Percentiles rank a stretch among this genome's conserved stretches.
Evolutionary conservation across 352 stramenopile species (phyloP).

Genomic region (Globisporangium splendens): DNA sequence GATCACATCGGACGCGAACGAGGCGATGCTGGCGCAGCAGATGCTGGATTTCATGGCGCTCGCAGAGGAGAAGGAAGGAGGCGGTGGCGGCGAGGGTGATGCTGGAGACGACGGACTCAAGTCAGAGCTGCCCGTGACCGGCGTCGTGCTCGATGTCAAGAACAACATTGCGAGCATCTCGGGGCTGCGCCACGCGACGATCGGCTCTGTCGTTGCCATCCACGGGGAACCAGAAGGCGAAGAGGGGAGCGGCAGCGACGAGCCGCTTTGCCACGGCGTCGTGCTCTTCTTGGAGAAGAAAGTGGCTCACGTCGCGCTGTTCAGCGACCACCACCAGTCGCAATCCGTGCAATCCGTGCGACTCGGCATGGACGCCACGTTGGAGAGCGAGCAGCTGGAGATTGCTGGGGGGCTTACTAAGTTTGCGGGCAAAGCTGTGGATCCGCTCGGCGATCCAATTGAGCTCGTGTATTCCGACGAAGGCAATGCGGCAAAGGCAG

Average conservation of each 20-base stretch:
- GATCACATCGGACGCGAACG: conserved; percentile 36
- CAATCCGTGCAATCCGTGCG: conserved; percentile 25
- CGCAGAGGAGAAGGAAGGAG: conserved; percentile 14
- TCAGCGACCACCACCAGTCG: conserved; percentile 25
- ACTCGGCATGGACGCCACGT: conserved; percentile 58
- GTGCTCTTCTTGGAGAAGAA: conserved; percentile 66
- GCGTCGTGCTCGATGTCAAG: conserved; percentile 64
- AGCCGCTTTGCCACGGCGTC: conserved; percentile 34
- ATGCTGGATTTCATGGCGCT: conserved; percentile 66
- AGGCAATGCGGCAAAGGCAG: background rate
- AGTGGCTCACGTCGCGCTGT: conserved; percentile 51
- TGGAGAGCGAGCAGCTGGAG: conserved; percentile 46
- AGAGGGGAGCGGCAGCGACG: background rate
- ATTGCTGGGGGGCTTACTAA: conserved; percentile 40
- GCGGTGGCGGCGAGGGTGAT: conserved; percentile 6
- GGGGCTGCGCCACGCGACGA: conserved; percentile 61
- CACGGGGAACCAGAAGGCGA: background rate
- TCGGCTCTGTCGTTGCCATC: conserved; percentile 66
- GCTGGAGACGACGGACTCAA: conserved; percentile 1
- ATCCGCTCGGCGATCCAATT: conserved; percentile 45
- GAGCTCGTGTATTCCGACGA: conserved; percentile 16
- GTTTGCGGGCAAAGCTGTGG: conserved; percentile 44
- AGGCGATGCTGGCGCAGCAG: conserved; percentile 61
- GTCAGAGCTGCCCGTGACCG: conserved; percentile 33
- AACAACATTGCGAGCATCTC: conserved; percentile 73